phyloP scores from a whole-genome alignment of 805 yeast genomes.

The Candida silvatica region DNA sequence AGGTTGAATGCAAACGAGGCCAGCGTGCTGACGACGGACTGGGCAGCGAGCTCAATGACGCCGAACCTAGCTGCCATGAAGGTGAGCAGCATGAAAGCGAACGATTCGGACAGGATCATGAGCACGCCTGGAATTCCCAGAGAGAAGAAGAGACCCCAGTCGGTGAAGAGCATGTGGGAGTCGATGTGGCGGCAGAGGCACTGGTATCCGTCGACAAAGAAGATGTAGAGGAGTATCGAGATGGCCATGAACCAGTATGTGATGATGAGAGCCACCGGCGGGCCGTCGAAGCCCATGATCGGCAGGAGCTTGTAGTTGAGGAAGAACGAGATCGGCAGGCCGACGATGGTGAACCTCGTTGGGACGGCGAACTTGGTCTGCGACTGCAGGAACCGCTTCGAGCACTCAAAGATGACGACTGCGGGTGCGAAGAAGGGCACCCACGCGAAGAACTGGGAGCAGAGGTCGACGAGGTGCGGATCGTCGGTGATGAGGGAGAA shows the following conservation, averaged over 20 bases:
- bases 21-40: conserved; percentile 40
- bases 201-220: conserved; percentile 49
- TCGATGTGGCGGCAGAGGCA: conserved; percentile 46
- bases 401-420: conserved; percentile 56
- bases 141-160: conserved; percentile 34
- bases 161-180: conserved; percentile 24
- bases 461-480: conserved; percentile 32
- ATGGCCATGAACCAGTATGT: conserved; percentile 64
- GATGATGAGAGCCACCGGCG: conserved; percentile 60
- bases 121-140: conserved; percentile 44
- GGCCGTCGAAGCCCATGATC: conserved; percentile 60
- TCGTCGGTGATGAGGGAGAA: conserved; percentile 36
- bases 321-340: conserved; percentile 59
- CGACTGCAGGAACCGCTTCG: conserved; percentile 64
- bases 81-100: conserved; percentile 46
- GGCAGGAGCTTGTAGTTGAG: conserved; percentile 54
- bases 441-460: conserved; percentile 43
- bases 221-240: conserved; percentile 42
- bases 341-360: conserved; percentile 53
- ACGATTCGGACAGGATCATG: conserved; percentile 49
- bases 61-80: conserved; percentile 41
- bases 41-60: conserved; percentile 40
- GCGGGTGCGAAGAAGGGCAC: conserved; percentile 61
- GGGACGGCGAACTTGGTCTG: conserved; percentile 74
- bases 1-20: conserved; percentile 42